Conservation (phyloP, 208 protist species). For the Tritrichomonas musculus region DNA sequence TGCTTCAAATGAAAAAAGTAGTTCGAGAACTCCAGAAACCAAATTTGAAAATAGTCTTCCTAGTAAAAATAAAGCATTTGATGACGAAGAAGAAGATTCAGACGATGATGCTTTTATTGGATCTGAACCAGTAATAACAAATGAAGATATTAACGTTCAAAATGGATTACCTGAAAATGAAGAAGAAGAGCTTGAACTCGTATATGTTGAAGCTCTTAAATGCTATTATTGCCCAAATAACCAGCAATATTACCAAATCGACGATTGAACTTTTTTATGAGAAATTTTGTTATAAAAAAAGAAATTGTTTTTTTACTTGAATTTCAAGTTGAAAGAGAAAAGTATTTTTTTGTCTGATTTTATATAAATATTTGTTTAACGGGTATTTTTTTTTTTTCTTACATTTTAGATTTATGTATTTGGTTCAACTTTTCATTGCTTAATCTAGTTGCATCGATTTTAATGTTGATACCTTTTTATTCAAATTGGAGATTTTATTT, state of each 20-base stretch:
- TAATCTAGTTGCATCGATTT: no score
- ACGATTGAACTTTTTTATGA: neutral
- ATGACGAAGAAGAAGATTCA: neutral
- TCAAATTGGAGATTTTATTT: no score
- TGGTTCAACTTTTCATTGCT: no score
- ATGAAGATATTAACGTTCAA: neutral
- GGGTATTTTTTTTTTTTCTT: no score
- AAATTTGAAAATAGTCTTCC: neutral
- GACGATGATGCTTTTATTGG: neutral
- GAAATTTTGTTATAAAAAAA: no score
- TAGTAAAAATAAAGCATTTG: neutral
- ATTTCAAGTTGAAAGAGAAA: no score
- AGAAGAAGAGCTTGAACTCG: conserved; percentile 16
- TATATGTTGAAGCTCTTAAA: neutral
- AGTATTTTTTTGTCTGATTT: no score
- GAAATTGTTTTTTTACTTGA: no score
- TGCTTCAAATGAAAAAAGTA: neutral
- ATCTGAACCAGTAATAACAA: neutral
- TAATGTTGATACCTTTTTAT: no score
- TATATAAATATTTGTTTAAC: no score
- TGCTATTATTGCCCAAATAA: conserved; percentile 31
- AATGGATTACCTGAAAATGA: neutral
- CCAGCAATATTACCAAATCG: conserved; percentile 18
- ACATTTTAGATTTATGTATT: no score
- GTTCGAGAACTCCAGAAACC: neutral